Evolutionary conservation across 139 green algal genomes (phyloP).

Genomic region (Volvox reticuliferus): DNA sequence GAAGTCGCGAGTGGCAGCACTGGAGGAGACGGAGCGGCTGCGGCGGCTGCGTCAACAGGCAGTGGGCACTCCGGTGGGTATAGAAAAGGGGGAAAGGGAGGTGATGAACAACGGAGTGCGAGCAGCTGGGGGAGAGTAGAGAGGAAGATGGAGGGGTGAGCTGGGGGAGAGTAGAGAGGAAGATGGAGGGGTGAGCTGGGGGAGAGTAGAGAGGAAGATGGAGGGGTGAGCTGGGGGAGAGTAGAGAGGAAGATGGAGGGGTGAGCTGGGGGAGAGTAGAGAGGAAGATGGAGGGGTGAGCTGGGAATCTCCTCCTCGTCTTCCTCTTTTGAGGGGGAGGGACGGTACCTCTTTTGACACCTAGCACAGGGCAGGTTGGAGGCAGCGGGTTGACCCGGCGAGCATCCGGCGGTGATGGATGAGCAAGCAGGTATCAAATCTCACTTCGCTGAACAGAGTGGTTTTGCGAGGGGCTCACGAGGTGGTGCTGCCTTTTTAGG

Average conservation of each 20-base stretch:
- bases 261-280: neutral
- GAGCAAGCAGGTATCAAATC: too few species aligned
- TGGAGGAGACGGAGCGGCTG: slow-evolving; percentile 66
- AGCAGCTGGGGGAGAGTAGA: too few species aligned
- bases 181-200: neutral
- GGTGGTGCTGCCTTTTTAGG: too few species aligned
- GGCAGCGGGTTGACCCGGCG: too few species aligned
- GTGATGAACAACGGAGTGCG: neutral
- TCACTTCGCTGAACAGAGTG: neutral
- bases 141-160: too few species aligned
- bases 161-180: too few species aligned
- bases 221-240: neutral
- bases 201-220: neutral
- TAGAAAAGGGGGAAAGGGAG: neutral
- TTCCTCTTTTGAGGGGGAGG: too few species aligned
- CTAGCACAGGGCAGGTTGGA: neutral
- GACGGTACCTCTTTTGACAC: too few species aligned
- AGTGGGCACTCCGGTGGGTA: slow-evolving; percentile 49
- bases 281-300: neutral
- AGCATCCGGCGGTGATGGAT: neutral
- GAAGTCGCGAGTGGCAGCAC: slow-evolving; percentile 39
- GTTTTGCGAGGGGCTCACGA: too few species aligned
- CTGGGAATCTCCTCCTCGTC: neutral
- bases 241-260: neutral
- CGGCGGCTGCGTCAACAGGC: slow-evolving; percentile 56